These are phyloP conservation scores for Talaromyces sp. DNA, from an alignment of 2,329 filamentous ascomycete genomes.

Conservation along the genomic window DNA sequence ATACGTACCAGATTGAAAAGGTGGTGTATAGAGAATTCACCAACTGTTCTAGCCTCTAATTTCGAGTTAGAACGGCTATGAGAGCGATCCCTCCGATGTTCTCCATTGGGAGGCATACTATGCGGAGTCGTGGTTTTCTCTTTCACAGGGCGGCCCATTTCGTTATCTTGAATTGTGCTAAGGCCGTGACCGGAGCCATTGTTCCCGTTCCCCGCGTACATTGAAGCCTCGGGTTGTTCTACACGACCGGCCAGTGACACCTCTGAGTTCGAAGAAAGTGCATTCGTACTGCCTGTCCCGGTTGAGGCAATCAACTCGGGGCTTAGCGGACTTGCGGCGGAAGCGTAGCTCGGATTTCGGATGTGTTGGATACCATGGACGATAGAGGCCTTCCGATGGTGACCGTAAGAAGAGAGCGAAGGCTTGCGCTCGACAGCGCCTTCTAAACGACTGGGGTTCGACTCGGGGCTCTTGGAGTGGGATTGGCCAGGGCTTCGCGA, in stretches of 20 bases:
- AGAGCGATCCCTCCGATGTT: constrained; percentile 64
- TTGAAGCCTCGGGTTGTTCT: constrained; percentile 29
- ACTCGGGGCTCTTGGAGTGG: constrained; percentile 39
- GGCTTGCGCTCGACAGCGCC: constrained; percentile 36
- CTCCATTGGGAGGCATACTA: constrained; percentile 56
- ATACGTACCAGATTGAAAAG: constrained; percentile 75
- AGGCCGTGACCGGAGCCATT: constrained; percentile 34
- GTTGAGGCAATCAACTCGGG: constrained; percentile 76
- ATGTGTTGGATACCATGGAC: constrained; percentile 91
- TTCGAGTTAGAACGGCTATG: constrained; percentile 73
- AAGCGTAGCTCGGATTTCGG: constrained; percentile 70
- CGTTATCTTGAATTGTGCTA: constrained; percentile 36
- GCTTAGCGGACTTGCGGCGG: constrained; percentile 74
- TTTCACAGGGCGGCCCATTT: constrained; percentile 20
- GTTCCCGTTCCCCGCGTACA: constrained; percentile 30
- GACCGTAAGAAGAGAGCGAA: constrained; percentile 61
- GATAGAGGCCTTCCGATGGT: constrained; percentile 94
- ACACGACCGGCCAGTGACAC: constrained; percentile 19
- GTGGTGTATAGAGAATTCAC: constrained; percentile 94
- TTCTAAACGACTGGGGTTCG: constrained; percentile 27
- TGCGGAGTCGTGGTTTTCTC: constrained; percentile 22
- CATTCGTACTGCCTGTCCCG: constrained; percentile 40
- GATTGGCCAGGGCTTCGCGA: constrained; percentile 33
- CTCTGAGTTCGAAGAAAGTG: constrained; percentile 30
- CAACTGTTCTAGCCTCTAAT: constrained; percentile 84